Percentiles rank a stretch among this genome's conserved stretches.
Evolutionary conservation across 192 early-diverging fungal species (phyloP).

Genomic region (Phlyctochytrium bullatum): DNA sequence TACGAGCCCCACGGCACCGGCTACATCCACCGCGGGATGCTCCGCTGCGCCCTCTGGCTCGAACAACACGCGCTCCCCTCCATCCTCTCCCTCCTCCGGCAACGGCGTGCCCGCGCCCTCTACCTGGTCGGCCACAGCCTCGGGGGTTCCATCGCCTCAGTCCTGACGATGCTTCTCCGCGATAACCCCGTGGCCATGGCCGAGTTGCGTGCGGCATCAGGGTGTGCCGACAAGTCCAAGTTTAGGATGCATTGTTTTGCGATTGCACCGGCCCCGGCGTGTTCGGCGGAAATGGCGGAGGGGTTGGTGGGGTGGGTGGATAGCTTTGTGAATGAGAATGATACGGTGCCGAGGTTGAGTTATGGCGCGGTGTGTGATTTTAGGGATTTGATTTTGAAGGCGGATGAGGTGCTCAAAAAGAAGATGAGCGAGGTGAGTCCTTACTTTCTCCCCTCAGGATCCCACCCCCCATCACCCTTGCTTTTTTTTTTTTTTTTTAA

Average conservation of each 20-base stretch:
- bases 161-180: constrained; percentile 28
- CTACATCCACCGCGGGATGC: constrained; percentile 28
- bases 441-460: neutral
- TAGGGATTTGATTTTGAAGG: constrained; percentile 23
- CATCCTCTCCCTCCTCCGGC: constrained; percentile 29
- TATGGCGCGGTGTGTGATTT: constrained; percentile 35
- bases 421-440: constrained; percentile 13
- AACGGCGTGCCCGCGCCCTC: constrained; percentile 27
- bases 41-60: constrained; percentile 32
- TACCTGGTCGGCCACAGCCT: constrained; percentile 38
- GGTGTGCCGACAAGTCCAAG: neutral
- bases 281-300: constrained; percentile 25
- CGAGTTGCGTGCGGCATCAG: neutral
- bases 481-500: too few species aligned
- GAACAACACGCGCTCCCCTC: constrained; percentile 23
- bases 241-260: constrained; percentile 32
- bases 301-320: constrained; percentile 31
- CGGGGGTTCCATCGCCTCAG: constrained; percentile 32
- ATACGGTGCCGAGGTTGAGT: constrained; percentile 30
- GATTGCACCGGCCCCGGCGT: constrained; percentile 32
- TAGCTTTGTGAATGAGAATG: constrained; percentile 41
- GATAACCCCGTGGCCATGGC: constrained; percentile 1
- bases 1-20: constrained; percentile 35
- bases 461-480: neutral
- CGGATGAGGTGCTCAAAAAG: constrained; percentile 23